Conservation (phyloP, 495 filamentous ascomycete species). For the Stereocaulon alpinum region DNA sequence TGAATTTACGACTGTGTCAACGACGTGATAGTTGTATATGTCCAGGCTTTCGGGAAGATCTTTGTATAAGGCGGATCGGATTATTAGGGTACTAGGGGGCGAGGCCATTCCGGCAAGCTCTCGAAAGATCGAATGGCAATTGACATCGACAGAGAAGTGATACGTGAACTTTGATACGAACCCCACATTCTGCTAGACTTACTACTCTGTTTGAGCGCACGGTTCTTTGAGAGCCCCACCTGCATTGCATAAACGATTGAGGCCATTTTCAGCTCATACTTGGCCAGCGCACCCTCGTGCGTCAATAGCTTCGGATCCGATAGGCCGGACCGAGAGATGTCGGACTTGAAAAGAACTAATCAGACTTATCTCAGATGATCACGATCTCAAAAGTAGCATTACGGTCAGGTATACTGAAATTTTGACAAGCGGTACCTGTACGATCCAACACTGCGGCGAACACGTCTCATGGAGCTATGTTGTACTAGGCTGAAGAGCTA, state of each 20-base stretch:
- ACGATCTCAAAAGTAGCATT: no score
- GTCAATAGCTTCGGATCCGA: not conserved
- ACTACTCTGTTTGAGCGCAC: no score
- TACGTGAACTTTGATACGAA: no score
- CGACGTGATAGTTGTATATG: conserved; percentile 28
- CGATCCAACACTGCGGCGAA: no score
- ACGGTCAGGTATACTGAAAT: no score
- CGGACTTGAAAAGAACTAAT: not conserved
- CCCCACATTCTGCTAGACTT: no score
- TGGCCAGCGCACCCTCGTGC: not conserved
- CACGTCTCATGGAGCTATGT: no score
- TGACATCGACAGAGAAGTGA: no score
- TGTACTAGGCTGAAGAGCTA: no score
- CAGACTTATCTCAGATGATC: no score
- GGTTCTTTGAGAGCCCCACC: not conserved
- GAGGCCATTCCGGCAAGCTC: not conserved
- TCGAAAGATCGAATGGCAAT: no score
- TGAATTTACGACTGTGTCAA: conserved; percentile 25
- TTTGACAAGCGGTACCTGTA: no score
- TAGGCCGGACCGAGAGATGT: not conserved
- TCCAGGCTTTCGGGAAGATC: conserved; percentile 24
- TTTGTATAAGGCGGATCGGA: not conserved
- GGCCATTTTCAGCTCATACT: not conserved
- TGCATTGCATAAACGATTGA: not conserved
- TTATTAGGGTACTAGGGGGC: not conserved